Conservation (phyloP, 2,329 filamentous ascomycete species). For the Neurospora crassa region DNA sequence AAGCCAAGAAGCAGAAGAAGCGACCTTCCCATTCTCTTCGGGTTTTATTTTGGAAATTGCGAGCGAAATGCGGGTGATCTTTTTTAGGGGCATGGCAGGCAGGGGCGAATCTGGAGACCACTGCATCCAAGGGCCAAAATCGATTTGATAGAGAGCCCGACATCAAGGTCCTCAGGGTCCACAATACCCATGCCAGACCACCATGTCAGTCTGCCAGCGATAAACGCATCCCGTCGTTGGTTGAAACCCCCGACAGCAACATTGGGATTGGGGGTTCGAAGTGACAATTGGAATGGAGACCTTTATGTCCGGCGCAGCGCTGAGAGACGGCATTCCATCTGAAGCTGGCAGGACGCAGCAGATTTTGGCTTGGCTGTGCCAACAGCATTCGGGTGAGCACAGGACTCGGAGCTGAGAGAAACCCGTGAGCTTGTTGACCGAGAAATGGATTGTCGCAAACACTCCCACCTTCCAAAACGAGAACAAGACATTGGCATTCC, state of each 20-base stretch:
- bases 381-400: not conserved
- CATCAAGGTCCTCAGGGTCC: not conserved
- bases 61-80: not conserved
- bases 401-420: not conserved
- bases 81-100: not conserved
- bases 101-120: not conserved
- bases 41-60: not conserved
- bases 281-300: not conserved
- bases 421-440: not conserved
- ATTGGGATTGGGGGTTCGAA: not conserved
- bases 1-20: not conserved
- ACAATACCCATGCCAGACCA: not conserved
- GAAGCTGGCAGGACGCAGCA: not conserved
- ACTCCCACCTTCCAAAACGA: not conserved
- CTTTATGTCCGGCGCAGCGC: not conserved
- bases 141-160: not conserved
- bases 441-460: not conserved
- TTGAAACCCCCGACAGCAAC: not conserved
- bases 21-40: not conserved
- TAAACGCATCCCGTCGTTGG: not conserved
- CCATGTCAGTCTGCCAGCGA: not conserved
- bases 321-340: not conserved
- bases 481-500: not conserved
- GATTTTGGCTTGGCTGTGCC: too few species aligned
- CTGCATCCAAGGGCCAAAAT: not conserved